Evolutionary conservation across 2,329 filamentous ascomycete species (phyloP).

Genomic region (Onygena corvina): DNA sequence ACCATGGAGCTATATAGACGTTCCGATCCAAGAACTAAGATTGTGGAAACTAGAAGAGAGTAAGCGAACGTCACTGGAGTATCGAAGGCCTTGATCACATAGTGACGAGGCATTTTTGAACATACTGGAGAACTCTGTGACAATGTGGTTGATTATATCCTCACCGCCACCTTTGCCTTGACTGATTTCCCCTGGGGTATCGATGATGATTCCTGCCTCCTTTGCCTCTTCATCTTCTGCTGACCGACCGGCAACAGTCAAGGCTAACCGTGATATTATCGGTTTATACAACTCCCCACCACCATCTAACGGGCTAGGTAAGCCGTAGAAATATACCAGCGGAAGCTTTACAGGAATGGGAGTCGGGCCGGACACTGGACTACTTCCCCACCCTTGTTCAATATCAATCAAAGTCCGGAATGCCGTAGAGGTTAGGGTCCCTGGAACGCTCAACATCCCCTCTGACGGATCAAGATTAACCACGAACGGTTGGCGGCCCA

Average conservation of each 20-base stretch:
- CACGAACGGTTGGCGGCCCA: slow-evolving; percentile 62
- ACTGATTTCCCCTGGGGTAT: slow-evolving; percentile 61
- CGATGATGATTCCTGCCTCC: slow-evolving; percentile 69
- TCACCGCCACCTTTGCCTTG: slow-evolving; percentile 52
- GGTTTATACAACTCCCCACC: slow-evolving; percentile 61
- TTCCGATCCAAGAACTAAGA: slow-evolving; percentile 72
- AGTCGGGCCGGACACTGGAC: slow-evolving; percentile 81
- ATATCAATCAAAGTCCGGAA: slow-evolving; percentile 81
- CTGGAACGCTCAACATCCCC: slow-evolving; percentile 63
- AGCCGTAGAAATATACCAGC: slow-evolving; percentile 78
- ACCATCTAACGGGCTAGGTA: slow-evolving; percentile 55
- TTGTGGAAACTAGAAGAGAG: slow-evolving; percentile 49
- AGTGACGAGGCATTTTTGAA: slow-evolving; percentile 13
- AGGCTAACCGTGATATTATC: slow-evolving; percentile 62
- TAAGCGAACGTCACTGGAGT: not conserved
- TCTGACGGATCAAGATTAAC: slow-evolving; percentile 78
- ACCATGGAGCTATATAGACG: slow-evolving; percentile 62
- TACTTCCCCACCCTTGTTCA: slow-evolving; percentile 77
- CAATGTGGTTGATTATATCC: slow-evolving; percentile 70
- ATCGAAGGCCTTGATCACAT: not conserved
- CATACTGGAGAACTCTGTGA: slow-evolving; percentile 54
- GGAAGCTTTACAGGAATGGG: slow-evolving; percentile 83
- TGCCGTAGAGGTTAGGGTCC: slow-evolving; percentile 73
- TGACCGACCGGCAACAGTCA: slow-evolving; percentile 64
- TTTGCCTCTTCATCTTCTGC: slow-evolving; percentile 62